These are phyloP conservation scores for Candida gorgasii DNA, from an alignment of 805 yeast species.

Conservation along the genomic window DNA sequence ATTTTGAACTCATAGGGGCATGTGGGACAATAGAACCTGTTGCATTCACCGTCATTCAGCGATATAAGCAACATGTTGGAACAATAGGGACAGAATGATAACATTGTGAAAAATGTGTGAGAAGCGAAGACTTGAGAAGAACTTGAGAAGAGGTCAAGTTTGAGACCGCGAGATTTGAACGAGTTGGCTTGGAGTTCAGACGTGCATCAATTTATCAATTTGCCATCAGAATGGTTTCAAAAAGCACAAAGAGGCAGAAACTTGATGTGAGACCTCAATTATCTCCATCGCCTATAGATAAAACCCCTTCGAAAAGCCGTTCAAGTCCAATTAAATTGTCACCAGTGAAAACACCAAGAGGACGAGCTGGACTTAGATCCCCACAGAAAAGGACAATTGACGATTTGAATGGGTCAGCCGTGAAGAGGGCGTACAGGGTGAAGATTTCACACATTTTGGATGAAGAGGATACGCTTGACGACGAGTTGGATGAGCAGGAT, in stretches of 20 bases:
- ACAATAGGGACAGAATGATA: conserved; percentile 94
- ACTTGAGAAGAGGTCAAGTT: neutral
- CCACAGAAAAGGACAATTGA: conserved; percentile 39
- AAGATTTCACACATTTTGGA: conserved; percentile 29
- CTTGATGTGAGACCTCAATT: neutral
- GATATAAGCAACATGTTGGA: conserved; percentile 84
- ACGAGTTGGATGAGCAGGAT: conserved; percentile 41
- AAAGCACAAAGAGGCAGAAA: no score
- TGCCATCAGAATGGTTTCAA: neutral
- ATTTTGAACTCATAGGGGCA: conserved; percentile 96
- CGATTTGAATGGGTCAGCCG: conserved; percentile 48
- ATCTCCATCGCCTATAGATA: conserved; percentile 11
- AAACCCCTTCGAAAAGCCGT: neutral
- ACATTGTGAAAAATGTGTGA: conserved; percentile 47
- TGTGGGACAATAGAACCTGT: conserved; percentile 83
- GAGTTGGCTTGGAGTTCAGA: no score
- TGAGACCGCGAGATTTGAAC: neutral
- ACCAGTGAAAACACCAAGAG: conserved; percentile 40
- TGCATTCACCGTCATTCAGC: conserved; percentile 39
- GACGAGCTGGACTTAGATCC: conserved; percentile 47
- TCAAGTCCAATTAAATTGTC: conserved; percentile 14
- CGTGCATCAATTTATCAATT: no score
- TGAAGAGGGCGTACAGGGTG: conserved; percentile 45
- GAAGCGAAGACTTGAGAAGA: conserved; percentile 1
- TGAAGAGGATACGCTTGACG: conserved; percentile 35